Percentiles rank a stretch among this genome's conserved stretches.
Evolutionary conservation across 1,139 yeast genomes (phyloP).

Genomic region (Blastobotrys arbuscula): DNA sequence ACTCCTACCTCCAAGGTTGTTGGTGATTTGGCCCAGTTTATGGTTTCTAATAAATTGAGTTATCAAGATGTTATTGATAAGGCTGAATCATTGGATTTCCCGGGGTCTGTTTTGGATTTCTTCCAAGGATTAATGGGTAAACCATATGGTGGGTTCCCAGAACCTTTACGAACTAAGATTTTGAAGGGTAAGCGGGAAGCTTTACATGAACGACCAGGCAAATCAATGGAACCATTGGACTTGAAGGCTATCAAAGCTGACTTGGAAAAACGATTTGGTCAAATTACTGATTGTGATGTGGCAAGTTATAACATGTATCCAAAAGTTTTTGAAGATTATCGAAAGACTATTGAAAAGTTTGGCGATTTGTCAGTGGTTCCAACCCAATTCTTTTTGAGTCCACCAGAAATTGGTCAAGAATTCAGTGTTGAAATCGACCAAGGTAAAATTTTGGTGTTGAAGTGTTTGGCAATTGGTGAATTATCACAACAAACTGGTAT

Average conservation of each 20-base stretch:
- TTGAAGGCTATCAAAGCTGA: slow-evolving; percentile 65
- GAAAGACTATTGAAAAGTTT: slow-evolving; percentile 64
- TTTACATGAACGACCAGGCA: slow-evolving; percentile 85
- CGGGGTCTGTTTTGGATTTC: slow-evolving; percentile 94
- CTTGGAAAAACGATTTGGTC: slow-evolving; percentile 46
- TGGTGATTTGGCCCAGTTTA: slow-evolving; percentile 97
- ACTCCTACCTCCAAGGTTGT: slow-evolving; percentile 99
- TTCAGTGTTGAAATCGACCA: slow-evolving; percentile 83
- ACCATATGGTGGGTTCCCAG: slow-evolving; percentile 99
- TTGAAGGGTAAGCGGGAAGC: slow-evolving; percentile 87
- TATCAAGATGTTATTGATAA: slow-evolving; percentile 80
- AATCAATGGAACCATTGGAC: slow-evolving; percentile 77
- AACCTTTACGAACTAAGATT: slow-evolving; percentile 88
- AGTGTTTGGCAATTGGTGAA: slow-evolving; percentile 90
- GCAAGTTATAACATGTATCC: slow-evolving; percentile 98
- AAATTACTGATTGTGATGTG: slow-evolving; percentile 75
- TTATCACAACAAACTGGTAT: slow-evolving; percentile 77
- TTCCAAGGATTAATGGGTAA: slow-evolving; percentile 99
- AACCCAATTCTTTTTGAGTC: slow-evolving; percentile 81
- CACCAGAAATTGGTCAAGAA: slow-evolving; percentile 84
- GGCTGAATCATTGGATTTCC: slow-evolving; percentile 92
- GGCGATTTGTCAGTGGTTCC: slow-evolving; percentile 95
- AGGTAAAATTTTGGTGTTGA: slow-evolving; percentile 90
- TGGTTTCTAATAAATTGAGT: slow-evolving; percentile 90
- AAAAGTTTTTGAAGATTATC: slow-evolving; percentile 86